These are phyloP conservation scores for Chalaropsis thielavioides DNA, from an alignment of 2,329 filamentous ascomycete species.

Conservation along the genomic window DNA sequence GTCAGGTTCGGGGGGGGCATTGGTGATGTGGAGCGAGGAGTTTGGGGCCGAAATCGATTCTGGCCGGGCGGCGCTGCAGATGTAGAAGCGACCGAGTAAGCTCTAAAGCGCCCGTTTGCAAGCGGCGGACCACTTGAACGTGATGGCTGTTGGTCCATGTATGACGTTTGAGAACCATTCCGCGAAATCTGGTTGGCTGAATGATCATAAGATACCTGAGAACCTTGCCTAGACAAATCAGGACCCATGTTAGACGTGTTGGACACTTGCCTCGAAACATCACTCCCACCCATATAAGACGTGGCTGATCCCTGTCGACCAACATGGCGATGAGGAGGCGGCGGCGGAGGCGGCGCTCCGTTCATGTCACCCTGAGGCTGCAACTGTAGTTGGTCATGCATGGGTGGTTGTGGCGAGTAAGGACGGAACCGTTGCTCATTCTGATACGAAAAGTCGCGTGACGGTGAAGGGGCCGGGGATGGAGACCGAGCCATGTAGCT, in stretches of 20 bases:
- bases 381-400: slow-evolving; percentile 10
- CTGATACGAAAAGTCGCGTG: slow-evolving; percentile 24
- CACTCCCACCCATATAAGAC: slow-evolving; percentile 24
- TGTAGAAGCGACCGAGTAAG: slow-evolving; percentile 10
- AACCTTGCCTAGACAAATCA: slow-evolving; percentile 27
- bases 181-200: slow-evolving; percentile 20
- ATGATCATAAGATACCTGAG: slow-evolving; percentile 28
- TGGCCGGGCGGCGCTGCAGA: slow-evolving; percentile 1
- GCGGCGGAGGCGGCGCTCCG: slow-evolving; percentile 61
- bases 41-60: slow-evolving; percentile 27
- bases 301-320: slow-evolving; percentile 27
- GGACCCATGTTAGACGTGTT: slow-evolving; percentile 18
- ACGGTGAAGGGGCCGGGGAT: slow-evolving; percentile 28
- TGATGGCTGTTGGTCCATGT: slow-evolving; percentile 17
- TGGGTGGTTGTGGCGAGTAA: slow-evolving; percentile 18
- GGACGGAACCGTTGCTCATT: slow-evolving; percentile 22
- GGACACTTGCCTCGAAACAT: slow-evolving; percentile 20
- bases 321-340: slow-evolving; percentile 66
- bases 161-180: slow-evolving; percentile 27
- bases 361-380: slow-evolving; percentile 25
- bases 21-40: slow-evolving; percentile 46
- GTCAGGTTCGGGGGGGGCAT: slow-evolving; percentile 61
- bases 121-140: slow-evolving; percentile 11
- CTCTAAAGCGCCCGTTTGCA: slow-evolving; percentile 14
- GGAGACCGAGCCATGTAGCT: slow-evolving; percentile 19